A percentile compares a stretch with the other conserved stretches of the same genome.
Evolutionary conservation across 2,329 filamentous ascomycete species (phyloP).

Genomic region (Cercospora sojina): DNA sequence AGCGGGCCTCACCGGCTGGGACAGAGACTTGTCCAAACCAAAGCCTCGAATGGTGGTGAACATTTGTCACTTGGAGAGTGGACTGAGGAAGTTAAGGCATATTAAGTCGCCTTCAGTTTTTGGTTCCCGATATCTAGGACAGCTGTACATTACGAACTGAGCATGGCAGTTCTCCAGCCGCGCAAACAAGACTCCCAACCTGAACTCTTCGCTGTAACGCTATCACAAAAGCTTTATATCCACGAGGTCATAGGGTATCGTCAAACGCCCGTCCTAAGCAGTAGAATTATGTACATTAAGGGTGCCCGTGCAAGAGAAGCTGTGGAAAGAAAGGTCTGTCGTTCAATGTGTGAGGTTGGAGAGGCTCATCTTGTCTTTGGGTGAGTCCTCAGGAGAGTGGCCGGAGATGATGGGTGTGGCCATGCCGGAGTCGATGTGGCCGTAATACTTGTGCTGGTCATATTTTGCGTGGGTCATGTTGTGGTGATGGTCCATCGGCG

Average conservation of each 20-base stretch:
- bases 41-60: background rate
- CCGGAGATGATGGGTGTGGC: conserved; percentile 32
- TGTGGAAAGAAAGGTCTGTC: conserved; percentile 16
- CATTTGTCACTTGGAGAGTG: background rate
- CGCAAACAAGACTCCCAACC: background rate
- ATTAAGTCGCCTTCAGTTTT: background rate
- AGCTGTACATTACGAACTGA: conserved; percentile 1
- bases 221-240: conserved; percentile 12
- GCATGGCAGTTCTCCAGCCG: background rate
- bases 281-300: conserved; percentile 7
- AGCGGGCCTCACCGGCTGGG: background rate
- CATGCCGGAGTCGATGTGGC: conserved; percentile 33
- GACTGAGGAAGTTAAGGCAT: background rate
- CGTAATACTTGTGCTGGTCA: conserved; percentile 19
- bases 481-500: conserved; percentile 21
- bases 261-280: conserved; percentile 11
- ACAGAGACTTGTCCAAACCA: background rate
- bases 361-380: conserved; percentile 42
- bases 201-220: conserved; percentile 17
- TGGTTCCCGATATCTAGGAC: background rate
- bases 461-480: conserved; percentile 22
- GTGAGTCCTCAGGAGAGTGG: conserved; percentile 36
- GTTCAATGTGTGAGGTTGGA: conserved; percentile 39
- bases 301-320: conserved; percentile 14
- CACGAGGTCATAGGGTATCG: conserved; percentile 17